A percentile compares a stretch with the other conserved stretches of the same genome.
Evolutionary conservation across 1,139 yeast species (phyloP).

Genomic region (Nematodospora anomalae): DNA sequence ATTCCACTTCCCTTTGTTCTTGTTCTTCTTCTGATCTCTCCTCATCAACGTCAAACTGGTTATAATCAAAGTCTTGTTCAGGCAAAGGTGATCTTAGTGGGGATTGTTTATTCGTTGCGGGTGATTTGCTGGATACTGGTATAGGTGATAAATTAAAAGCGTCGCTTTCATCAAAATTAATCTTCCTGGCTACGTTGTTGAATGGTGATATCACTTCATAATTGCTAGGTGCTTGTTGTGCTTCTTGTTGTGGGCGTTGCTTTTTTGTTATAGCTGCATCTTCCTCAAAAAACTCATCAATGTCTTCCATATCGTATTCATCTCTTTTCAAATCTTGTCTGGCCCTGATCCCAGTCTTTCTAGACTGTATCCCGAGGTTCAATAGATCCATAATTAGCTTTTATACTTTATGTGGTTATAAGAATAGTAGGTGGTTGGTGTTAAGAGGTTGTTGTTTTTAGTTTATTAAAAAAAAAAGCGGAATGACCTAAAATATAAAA

Average conservation of each 20-base stretch:
- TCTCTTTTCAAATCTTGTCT: conserved; percentile 55
- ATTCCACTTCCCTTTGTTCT: neutral
- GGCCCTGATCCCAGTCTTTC: conserved; percentile 62
- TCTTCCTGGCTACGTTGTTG: conserved; percentile 32
- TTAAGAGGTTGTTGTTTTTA: neutral
- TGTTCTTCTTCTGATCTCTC: conserved; percentile 1
- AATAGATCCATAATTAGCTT: conserved; percentile 43
- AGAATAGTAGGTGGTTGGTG: neutral
- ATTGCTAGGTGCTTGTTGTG: conserved; percentile 7
- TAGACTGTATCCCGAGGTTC: conserved; percentile 53
- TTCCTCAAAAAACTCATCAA: conserved; percentile 68
- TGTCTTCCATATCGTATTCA: conserved; percentile 73
- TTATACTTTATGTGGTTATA: neutral
- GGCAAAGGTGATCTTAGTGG: conserved; percentile 37
- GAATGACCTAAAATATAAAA: no score
- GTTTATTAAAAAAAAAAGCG: neutral
- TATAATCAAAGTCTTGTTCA: conserved; percentile 17
- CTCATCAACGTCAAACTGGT: conserved; percentile 14
- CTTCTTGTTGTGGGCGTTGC: conserved; percentile 2
- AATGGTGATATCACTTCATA: conserved; percentile 9
- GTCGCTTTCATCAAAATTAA: conserved; percentile 39
- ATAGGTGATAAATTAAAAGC: conserved; percentile 35
- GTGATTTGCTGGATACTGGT: conserved; percentile 18
- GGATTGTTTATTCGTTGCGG: conserved; percentile 26
- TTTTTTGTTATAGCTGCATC: conserved; percentile 20